Percentiles rank a stretch among this genome's conserved stretches.
Evolutionary conservation across 2,329 filamentous ascomycete species (phyloP).

Genomic region (Thyridium curvatum): DNA sequence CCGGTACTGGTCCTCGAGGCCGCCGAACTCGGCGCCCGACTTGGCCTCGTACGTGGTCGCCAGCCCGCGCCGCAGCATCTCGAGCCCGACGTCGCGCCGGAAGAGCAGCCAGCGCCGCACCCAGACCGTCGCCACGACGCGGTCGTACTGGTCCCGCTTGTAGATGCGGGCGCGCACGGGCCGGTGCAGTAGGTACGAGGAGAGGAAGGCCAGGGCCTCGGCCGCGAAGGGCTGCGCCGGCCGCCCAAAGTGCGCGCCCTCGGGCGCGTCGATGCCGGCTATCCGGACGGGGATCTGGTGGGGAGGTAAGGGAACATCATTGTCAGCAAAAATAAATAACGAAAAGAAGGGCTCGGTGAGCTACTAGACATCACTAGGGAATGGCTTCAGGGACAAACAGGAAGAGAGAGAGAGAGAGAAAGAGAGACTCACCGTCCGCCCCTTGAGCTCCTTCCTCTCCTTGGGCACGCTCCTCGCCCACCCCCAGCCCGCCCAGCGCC

Average conservation of each 20-base stretch:
- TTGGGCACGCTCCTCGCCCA: conserved; percentile 74
- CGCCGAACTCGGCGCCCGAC: conserved; percentile 81
- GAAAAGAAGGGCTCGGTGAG: neutral
- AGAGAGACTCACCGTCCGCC: conserved; percentile 60
- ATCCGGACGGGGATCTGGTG: conserved; percentile 79
- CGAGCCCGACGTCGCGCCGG: conserved; percentile 74
- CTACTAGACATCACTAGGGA: too few relatives aligned
- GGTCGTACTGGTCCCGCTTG: conserved; percentile 84
- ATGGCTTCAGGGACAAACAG: too few relatives aligned
- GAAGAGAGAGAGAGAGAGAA: too few relatives aligned
- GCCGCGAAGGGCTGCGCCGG: conserved; percentile 77
- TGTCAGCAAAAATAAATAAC: conserved; percentile 4
- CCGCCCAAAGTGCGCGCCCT: conserved; percentile 85
- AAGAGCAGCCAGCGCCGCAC: conserved; percentile 55
- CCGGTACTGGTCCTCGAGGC: conserved; percentile 57
- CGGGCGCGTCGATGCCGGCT: conserved; percentile 89
- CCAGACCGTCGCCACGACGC: conserved; percentile 80
- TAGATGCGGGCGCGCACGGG: conserved; percentile 80
- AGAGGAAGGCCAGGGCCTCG: conserved; percentile 81
- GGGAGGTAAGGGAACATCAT: neutral
- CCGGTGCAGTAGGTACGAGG: conserved; percentile 60
- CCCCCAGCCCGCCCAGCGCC: conserved; percentile 82
- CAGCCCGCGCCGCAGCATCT: conserved; percentile 80
- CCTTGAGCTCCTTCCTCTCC: conserved; percentile 61
- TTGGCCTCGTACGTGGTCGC: conserved; percentile 95